Conservation (phyloP, 2,329 filamentous ascomycete species). For the Fusarium dimerum region DNA sequence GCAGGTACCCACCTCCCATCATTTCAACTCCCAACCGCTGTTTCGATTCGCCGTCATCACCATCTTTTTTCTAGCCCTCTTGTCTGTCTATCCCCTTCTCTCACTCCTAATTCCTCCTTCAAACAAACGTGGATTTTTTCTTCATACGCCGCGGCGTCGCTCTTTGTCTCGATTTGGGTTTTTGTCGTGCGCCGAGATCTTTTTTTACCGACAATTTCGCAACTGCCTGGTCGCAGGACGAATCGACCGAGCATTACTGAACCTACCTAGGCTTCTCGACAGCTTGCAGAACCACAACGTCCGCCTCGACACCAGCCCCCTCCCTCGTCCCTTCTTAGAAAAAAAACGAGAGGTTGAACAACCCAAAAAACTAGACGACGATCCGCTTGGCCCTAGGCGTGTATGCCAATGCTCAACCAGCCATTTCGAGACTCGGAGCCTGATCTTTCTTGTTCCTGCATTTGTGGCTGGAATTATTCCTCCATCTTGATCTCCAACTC, state of each 20-base stretch:
- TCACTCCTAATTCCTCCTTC: slow-evolving; percentile 12
- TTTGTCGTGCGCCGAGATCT: slow-evolving; percentile 6
- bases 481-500: slow-evolving; percentile 13
- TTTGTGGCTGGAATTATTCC: slow-evolving; percentile 27
- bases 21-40: slow-evolving; percentile 13
- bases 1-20: not conserved
- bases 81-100: slow-evolving; percentile 12
- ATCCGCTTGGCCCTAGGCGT: slow-evolving; percentile 27
- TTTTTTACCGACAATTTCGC: slow-evolving; percentile 5
- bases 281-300: slow-evolving; percentile 23
- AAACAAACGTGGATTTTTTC: slow-evolving; percentile 10
- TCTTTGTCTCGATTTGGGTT: slow-evolving; percentile 16
- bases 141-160: slow-evolving; percentile 22
- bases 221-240: slow-evolving; percentile 19
- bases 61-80: slow-evolving; percentile 18
- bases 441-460: slow-evolving; percentile 35
- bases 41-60: slow-evolving; percentile 16
- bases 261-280: slow-evolving; percentile 18
- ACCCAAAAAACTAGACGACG: slow-evolving; percentile 28
- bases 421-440: slow-evolving; percentile 43
- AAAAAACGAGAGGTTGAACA: slow-evolving; percentile 39
- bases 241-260: slow-evolving; percentile 7
- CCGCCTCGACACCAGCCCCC: slow-evolving; percentile 25
- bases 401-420: slow-evolving; percentile 44
- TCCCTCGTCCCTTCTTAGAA: slow-evolving; percentile 20